Evolutionary conservation across 257 asterid species (phyloP), one percentile per base, ranked within the genome.

Genomic region (Linderniella brevidens): DNA sequence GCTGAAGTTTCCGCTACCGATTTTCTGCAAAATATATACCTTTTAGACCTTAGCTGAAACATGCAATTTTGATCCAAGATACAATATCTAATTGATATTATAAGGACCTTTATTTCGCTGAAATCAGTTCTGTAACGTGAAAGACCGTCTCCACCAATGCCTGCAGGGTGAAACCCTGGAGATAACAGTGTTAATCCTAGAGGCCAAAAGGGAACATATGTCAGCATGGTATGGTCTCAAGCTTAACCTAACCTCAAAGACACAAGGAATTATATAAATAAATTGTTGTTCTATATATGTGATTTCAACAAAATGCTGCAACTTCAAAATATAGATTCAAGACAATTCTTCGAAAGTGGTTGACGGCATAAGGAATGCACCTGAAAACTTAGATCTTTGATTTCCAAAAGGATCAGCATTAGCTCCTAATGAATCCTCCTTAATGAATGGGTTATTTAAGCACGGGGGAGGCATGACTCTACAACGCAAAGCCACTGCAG

Each of bases 401-500:
- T 62, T 71, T 51, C 71, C 78, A 62, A 74, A 80, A 19, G 83
- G 92, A 69, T 84, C 98, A 13, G 64, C 53, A 59, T 71, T 73
- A 52, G 67, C 49, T 50, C 45, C 68, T 0, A 70, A 68, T 58
- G 72, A 25, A 25, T 25, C 65, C 55, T 70, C 79, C 63, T 62
- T 66, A 14, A 68, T 74, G 57, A 70, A 88, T 13, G 98, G 98
- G 61, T 88, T 88, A 64, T 68, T 71, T 16, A 84, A 60, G 71
- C 98, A 88, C 15, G 98, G 94, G 42, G 98, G 98, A 54, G 95
- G 98, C 95, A 88, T 78, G 39, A 84, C 95, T 54, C 98, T 77
- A 56, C 81, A 84, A 60, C 98, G 78, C 55, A 88, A 72, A 58
- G 98, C 98, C 60, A 88, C 76, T n/a, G 98, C 98, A 65, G 94